phyloP scores from a whole-genome alignment of 371 early-diverging fungal species.

The Actinomucor elegans region DNA sequence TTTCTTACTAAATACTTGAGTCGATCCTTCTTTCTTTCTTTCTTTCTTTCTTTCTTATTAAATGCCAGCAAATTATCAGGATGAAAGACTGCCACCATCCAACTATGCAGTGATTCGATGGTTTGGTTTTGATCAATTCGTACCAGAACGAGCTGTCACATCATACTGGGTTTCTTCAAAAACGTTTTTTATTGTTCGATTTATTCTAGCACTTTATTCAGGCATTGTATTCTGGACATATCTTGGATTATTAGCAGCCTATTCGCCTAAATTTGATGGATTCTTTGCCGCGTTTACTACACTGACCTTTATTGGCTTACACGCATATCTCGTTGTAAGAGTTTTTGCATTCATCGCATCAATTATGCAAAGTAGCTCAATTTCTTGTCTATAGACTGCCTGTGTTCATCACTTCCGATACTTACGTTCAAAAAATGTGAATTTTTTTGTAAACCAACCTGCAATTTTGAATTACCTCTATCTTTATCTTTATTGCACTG shows the following conservation, averaged over 20 bases:
- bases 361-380: too few species aligned
- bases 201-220: constrained; percentile 33
- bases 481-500: constrained; percentile 39
- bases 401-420: constrained; percentile 33
- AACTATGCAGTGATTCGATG: constrained; percentile 36
- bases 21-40: too few species aligned
- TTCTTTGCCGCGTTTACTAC: constrained; percentile 54
- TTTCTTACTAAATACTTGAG: too few species aligned
- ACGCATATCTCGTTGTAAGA: constrained; percentile 50
- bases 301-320: constrained; percentile 55
- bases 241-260: constrained; percentile 19
- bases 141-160: constrained; percentile 54
- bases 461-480: constrained; percentile 43
- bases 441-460: constrained; percentile 34
- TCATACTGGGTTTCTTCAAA: constrained; percentile 51
- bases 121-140: constrained; percentile 52
- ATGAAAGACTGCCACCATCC: constrained; percentile 22
- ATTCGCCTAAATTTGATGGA: neutral
- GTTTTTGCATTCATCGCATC: neutral
- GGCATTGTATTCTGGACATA: constrained; percentile 45
- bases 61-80: constrained; percentile 10
- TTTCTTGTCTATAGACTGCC: constrained; percentile 12
- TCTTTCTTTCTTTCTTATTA: constrained; percentile 7
- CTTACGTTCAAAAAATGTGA: constrained; percentile 20
- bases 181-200: constrained; percentile 45